Evolutionary conservation across 2,329 filamentous ascomycete species (phyloP).

Genomic region (Fusarium sp.): DNA sequence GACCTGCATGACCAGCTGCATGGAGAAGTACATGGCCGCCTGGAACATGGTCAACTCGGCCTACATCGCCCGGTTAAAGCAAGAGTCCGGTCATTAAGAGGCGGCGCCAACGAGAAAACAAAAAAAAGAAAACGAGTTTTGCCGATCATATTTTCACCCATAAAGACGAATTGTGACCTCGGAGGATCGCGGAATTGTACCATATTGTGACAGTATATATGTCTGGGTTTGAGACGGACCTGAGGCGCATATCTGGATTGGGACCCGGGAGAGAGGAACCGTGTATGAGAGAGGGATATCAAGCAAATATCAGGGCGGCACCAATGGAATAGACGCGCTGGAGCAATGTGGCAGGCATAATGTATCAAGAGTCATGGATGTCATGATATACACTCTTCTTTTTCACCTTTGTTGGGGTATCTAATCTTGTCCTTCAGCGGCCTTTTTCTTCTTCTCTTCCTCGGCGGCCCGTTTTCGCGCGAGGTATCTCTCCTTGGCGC

Average conservation of each 20-base stretch:
- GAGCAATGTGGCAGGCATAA: constrained; percentile 26
- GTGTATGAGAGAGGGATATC: constrained; percentile 20
- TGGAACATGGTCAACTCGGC: constrained; percentile 81
- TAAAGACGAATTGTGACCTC: constrained; percentile 16
- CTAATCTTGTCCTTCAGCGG: constrained; percentile 46
- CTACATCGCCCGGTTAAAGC: constrained; percentile 74
- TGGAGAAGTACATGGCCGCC: constrained; percentile 86
- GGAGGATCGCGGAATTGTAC: constrained; percentile 38
- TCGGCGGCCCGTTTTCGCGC: constrained; percentile 81
- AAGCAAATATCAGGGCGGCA: constrained; percentile 29
- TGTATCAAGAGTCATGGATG: constrained; percentile 30
- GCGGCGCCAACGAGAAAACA: not conserved
- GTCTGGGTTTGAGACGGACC: constrained; percentile 12
- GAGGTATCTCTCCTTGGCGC: constrained; percentile 83
- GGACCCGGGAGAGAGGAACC: constrained; percentile 1
- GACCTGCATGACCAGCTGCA: constrained; percentile 79
- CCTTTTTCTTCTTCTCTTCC: constrained; percentile 71
- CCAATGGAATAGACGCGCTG: constrained; percentile 33
- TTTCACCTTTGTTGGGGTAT: constrained; percentile 46
- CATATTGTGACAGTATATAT: constrained; percentile 45
- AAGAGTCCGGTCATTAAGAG: constrained; percentile 58
- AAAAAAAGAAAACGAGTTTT: not conserved
- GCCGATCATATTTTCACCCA: not conserved
- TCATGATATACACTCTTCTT: constrained; percentile 32
- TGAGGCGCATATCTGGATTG: not conserved